Percentiles rank a stretch among this genome's conserved stretches.
Conservation (phyloP, 2,329 filamentous ascomycete species). For the Aspergillus jensenii region DNA sequence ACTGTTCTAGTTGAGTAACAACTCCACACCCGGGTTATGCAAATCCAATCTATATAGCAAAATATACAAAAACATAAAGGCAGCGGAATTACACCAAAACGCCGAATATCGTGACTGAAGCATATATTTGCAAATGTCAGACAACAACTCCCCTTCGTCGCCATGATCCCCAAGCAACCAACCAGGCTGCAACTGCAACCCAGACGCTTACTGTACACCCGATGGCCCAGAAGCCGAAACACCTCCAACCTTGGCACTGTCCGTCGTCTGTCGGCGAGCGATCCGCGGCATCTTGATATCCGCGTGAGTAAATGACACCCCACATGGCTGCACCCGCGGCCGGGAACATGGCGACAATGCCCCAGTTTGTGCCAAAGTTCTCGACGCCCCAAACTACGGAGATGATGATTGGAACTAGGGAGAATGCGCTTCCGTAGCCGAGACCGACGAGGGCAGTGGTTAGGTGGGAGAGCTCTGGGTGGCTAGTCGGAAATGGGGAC, state of each 20-base stretch:
- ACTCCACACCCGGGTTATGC: background rate
- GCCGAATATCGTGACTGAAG: background rate
- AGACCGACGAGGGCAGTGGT: constrained; percentile 82
- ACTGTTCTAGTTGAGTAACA: background rate
- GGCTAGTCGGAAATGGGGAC: constrained; percentile 73
- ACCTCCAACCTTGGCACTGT: constrained; percentile 77
- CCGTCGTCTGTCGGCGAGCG: constrained; percentile 38
- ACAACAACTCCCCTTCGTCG: constrained; percentile 71
- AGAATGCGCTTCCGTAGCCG: constrained; percentile 91
- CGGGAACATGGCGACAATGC: constrained; percentile 88
- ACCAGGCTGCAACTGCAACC: constrained; percentile 69
- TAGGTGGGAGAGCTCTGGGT: constrained; percentile 79
- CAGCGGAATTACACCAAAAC: background rate
- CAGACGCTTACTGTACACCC: constrained; percentile 68
- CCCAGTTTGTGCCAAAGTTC: constrained; percentile 98
- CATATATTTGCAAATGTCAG: constrained; percentile 23
- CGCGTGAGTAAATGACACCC: constrained; percentile 77
- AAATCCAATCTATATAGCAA: background rate
- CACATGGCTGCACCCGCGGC: constrained; percentile 85
- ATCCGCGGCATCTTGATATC: constrained; percentile 43
- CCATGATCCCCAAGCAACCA: constrained; percentile 88
- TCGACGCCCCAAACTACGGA: constrained; percentile 98
- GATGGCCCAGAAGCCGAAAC: constrained; percentile 91
- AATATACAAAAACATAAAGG: background rate
- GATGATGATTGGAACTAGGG: constrained; percentile 84